These are phyloP conservation scores for Juncus effusus DNA, from an alignment of 176 grass and related monocot genomes.

Conservation along the genomic window DNA sequence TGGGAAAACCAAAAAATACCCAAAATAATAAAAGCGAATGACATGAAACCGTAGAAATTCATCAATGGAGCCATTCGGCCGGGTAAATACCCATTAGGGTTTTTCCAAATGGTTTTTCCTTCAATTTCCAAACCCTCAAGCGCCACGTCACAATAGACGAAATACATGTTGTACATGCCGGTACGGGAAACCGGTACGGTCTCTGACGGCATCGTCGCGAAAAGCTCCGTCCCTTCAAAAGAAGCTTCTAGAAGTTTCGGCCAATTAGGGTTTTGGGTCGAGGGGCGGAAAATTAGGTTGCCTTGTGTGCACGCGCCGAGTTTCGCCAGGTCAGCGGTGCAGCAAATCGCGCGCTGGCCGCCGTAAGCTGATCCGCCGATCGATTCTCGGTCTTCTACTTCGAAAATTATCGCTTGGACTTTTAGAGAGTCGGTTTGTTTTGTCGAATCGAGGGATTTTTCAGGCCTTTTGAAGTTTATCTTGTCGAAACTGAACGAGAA, in stretches of 20 bases:
- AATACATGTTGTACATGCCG: constrained; percentile 99
- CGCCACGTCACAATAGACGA: constrained; percentile 76
- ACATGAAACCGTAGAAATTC: constrained; percentile 96
- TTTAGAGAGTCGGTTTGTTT: constrained; percentile 46
- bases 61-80: constrained; percentile 96
- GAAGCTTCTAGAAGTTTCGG: constrained; percentile 67
- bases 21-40: constrained; percentile 75
- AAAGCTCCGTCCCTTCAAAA: constrained; percentile 66
- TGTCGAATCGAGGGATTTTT: constrained; percentile 47
- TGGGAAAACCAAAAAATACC: constrained; percentile 97
- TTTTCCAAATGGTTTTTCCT: constrained; percentile 98
- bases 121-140: constrained; percentile 74
- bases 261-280: constrained; percentile 67
- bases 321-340: constrained; percentile 88
- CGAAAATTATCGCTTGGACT: constrained; percentile 89
- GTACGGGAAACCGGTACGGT: constrained; percentile 68
- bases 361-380: constrained; percentile 97
- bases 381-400: constrained; percentile 85
- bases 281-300: constrained; percentile 72
- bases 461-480: constrained; percentile 67
- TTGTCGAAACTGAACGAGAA: constrained; percentile 74
- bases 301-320: constrained; percentile 83
- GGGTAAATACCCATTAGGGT: constrained; percentile 85
- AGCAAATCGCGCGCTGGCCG: constrained; percentile 93
- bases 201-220: constrained; percentile 55